Percentiles rank a stretch among this genome's conserved stretches.
Evolutionary conservation across 2,329 filamentous ascomycete genomes (phyloP).

Genomic region (Pleoardoris graminearum): DNA sequence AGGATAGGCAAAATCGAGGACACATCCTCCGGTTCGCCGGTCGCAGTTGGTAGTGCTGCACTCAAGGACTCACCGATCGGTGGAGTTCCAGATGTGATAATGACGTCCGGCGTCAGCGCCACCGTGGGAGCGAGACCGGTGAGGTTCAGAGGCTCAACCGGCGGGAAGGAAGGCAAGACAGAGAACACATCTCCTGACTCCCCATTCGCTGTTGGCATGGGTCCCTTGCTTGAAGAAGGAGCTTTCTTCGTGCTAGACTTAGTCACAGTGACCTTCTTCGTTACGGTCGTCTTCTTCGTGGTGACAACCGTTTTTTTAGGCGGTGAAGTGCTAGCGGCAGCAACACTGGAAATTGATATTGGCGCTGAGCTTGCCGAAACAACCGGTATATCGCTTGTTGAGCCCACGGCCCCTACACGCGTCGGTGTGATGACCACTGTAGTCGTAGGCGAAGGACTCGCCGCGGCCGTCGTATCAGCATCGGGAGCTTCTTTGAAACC

Average conservation of each 20-base stretch:
- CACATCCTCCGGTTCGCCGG: background rate
- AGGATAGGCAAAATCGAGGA: background rate
- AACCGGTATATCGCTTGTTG: background rate
- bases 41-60: background rate
- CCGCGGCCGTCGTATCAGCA: background rate
- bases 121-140: background rate
- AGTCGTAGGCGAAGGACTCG: background rate
- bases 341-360: background rate
- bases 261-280: background rate
- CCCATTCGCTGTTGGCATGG: background rate
- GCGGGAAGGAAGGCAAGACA: background rate
- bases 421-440: constrained; percentile 6
- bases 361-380: background rate
- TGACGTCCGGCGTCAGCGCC: background rate
- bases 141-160: background rate
- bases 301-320: background rate
- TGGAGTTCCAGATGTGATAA: background rate
- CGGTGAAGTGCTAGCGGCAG: background rate
- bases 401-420: background rate
- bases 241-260: background rate
- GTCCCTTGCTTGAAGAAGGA: background rate
- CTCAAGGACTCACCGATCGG: background rate
- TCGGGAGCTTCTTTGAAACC: background rate
- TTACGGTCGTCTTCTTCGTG: background rate
- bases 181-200: background rate